These are phyloP conservation scores for Arthromyces matolae DNA, from an alignment of 768 basidiomycete species.

Conservation along the genomic window DNA sequence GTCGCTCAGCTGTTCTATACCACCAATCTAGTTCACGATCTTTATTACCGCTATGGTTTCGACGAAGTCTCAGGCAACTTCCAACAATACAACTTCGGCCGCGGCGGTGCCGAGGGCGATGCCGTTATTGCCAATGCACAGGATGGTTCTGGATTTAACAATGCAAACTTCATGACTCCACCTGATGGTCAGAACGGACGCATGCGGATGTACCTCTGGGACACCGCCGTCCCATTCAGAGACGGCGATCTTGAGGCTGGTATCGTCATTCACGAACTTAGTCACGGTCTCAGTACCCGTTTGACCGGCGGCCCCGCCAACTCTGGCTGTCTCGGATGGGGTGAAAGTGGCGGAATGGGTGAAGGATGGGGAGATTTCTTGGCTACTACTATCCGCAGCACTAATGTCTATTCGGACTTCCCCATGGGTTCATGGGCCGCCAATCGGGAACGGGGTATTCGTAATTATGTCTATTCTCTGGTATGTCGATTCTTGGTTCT, in stretches of 20 bases:
- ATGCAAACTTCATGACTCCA: constrained; percentile 88
- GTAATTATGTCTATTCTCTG: constrained; percentile 84
- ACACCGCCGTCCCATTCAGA: constrained; percentile 82
- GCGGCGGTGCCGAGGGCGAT: constrained; percentile 83
- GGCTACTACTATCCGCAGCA: constrained; percentile 84
- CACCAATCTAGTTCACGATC: constrained; percentile 74
- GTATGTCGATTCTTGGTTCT: constrained; percentile 32
- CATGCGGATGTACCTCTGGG: constrained; percentile 98
- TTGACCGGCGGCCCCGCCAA: constrained; percentile 92
- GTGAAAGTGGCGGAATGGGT: constrained; percentile 96
- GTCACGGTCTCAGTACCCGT: constrained; percentile 90
- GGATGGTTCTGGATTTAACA: constrained; percentile 91
- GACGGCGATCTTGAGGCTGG: constrained; percentile 97
- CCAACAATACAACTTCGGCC: constrained; percentile 95
- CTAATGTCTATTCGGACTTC: constrained; percentile 68
- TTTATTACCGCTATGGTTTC: constrained; percentile 89
- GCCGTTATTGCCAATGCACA: constrained; percentile 94
- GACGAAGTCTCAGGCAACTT: constrained; percentile 92
- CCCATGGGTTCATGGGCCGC: constrained; percentile 97
- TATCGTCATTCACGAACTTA: constrained; percentile 89
- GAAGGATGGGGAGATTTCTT: constrained; percentile 96
- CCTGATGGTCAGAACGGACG: constrained; percentile 84
- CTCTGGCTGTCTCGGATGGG: constrained; percentile 93
- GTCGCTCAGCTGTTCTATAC: constrained; percentile 90
- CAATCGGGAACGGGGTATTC: constrained; percentile 69